Base-by-base conservation (phyloP, 2,329 filamentous ascomycete genomes). In the Cadophora malorum region DNA sequence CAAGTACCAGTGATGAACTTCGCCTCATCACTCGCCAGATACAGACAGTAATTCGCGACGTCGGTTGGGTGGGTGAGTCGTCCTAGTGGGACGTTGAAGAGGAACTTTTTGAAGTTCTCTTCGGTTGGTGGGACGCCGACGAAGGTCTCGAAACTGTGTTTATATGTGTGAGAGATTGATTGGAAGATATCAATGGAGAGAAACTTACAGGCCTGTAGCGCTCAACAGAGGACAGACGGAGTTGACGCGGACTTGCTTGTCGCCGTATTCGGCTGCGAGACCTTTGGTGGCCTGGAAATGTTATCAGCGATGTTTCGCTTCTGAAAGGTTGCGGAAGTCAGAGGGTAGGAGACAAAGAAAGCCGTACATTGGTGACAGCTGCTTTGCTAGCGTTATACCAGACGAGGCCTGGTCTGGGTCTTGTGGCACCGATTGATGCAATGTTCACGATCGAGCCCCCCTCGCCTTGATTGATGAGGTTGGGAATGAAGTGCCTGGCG, bases 321-420 rank as follows among this genome's bases (percentile, higher is more conserved):
- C 3, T 28, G 19, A 7, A 38, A 4, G 35, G 4, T 25, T 33
- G 31, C 1, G 47, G 33, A 28, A 19, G 38, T 53, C 28, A 28
- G 5, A 16, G 25, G 28, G 19, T 45, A 45, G 16, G n/a, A 52
- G 21, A 14, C 49, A n/a, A 28, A 9, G 28, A 50, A 10, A 64
- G 16, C 71, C 79, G 21, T 49, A 86, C 87, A 60, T 85, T 90
- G 72, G 85, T 84, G 12, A 90, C 85, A 0, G 89, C 89, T 0
- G 86, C 88, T 76, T 92, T 92, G 53, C 85, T 87, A 0, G 89
- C 87, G 74, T 91, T 91, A 74, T 91, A 91, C 89, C 89, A 91
- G 1, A 89, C 88, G 56, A 91, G 74, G 0, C 88, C 85, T 0
- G 87, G 86, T 28, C 89, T 81, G 0, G 89, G 90, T 31, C 90